phyloP scores from a whole-genome alignment of 805 yeast species.

The Kuraishia borneana region DNA sequence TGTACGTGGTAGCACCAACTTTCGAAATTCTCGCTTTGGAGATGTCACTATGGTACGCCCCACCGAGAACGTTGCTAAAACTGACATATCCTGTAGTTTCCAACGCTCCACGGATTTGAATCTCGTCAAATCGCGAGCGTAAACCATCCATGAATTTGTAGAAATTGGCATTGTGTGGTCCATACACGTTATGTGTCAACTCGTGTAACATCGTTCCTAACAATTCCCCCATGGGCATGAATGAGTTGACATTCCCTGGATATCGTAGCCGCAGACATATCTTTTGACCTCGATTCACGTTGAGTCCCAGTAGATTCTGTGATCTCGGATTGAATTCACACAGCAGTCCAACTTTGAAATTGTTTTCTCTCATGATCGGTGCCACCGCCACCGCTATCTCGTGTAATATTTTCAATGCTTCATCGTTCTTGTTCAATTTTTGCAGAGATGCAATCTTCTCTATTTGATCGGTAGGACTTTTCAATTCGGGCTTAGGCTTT shows the following conservation, averaged over 20 bases:
- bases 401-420: constrained; percentile 50
- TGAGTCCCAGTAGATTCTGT: constrained; percentile 60
- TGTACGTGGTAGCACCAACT: constrained; percentile 26
- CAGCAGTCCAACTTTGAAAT: constrained; percentile 53
- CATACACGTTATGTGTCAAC: constrained; percentile 65
- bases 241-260: constrained; percentile 35
- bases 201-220: constrained; percentile 86
- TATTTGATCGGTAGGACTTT: constrained; percentile 21
- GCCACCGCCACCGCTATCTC: constrained; percentile 62
- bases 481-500: constrained; percentile 7
- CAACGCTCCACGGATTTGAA: constrained; percentile 30
- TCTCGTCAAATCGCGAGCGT: constrained; percentile 33
- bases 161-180: constrained; percentile 72
- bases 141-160: constrained; percentile 55
- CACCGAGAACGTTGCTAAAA: constrained; percentile 35
- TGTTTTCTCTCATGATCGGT: constrained; percentile 63
- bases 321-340: constrained; percentile 77
- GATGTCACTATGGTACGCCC: constrained; percentile 9
- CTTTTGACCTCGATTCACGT: constrained; percentile 68
- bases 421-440: constrained; percentile 29
- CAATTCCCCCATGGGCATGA: constrained; percentile 53
- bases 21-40: constrained; percentile 30
- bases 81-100: constrained; percentile 37
- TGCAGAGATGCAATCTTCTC: constrained; percentile 32
- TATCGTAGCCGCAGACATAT: constrained; percentile 63